These are phyloP conservation scores for Erigeron philadelphicus DNA, from an alignment of 140 eudicot genomes.

Conservation along the genomic window DNA sequence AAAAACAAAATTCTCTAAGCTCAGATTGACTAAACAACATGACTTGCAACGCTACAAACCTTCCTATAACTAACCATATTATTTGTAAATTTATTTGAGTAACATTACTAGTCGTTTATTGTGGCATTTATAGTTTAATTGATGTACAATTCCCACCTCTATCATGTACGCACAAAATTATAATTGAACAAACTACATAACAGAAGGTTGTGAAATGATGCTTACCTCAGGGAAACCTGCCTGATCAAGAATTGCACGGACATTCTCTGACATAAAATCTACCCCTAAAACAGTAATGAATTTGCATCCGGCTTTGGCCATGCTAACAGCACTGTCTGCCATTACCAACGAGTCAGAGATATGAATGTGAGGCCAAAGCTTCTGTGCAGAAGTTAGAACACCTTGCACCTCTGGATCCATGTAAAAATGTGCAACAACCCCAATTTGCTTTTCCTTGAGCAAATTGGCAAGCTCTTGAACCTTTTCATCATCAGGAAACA, in stretches of 20 bases:
- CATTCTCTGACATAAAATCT: slow-evolving; percentile 96
- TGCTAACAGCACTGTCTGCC: slow-evolving; percentile 94
- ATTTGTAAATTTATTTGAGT: neutral
- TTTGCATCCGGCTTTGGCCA: slow-evolving; percentile 92
- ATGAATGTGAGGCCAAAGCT: slow-evolving; percentile 92
- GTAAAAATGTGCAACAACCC: slow-evolving; percentile 93
- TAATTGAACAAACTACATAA: neutral
- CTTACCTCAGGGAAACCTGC: slow-evolving; percentile 80
- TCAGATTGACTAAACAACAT: too few relatives aligned
- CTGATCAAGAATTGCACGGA: slow-evolving; percentile 95
- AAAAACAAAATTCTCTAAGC: neutral
- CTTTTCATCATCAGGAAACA: slow-evolving; percentile 61
- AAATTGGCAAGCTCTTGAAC: slow-evolving; percentile 69
- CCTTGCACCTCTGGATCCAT: slow-evolving; percentile 99
- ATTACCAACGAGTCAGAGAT: slow-evolving; percentile 91
- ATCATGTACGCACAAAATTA: neutral
- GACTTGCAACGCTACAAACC: neutral
- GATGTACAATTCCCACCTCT: neutral
- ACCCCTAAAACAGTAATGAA: slow-evolving; percentile 86
- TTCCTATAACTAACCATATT: slow-evolving; percentile 7
- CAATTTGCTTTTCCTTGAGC: slow-evolving; percentile 75
- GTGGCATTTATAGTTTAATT: neutral
- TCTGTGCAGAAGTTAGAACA: slow-evolving; percentile 84
- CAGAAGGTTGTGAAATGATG: neutral
- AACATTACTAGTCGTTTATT: neutral